These are phyloP conservation scores for Luvunga scandens DNA, from an alignment of 345 rosid genomes.

Conservation along the genomic window DNA sequence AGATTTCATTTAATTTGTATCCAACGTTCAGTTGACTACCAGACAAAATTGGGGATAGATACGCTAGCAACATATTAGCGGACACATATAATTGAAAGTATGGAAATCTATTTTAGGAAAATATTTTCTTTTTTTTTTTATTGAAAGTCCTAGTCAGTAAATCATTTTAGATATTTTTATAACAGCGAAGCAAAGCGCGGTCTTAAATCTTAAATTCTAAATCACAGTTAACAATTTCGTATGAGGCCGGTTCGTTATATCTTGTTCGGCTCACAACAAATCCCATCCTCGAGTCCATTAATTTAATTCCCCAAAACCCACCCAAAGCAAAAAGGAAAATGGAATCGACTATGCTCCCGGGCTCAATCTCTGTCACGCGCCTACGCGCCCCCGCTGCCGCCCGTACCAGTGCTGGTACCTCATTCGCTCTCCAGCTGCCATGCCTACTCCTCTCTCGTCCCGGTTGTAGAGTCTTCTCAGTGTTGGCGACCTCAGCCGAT, in stretches of 20 bases:
- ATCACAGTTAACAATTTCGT: no score
- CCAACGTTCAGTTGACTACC: no score
- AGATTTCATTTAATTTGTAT: no score
- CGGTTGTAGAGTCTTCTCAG: slow-evolving; percentile 1
- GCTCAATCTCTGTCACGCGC: slow-evolving; percentile 30
- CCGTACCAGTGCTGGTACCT: not conserved
- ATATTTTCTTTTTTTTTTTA: no score
- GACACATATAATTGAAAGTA: no score
- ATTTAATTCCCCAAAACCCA: not conserved
- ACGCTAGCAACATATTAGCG: no score
- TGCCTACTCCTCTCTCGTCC: slow-evolving; percentile 33
- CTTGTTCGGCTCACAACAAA: not conserved
- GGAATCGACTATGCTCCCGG: slow-evolving; percentile 40
- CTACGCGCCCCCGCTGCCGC: slow-evolving; percentile 32
- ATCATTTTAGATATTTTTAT: not conserved
- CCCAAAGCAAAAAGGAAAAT: slow-evolving; percentile 8
- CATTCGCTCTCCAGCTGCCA: slow-evolving; percentile 26
- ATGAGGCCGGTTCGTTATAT: not conserved
- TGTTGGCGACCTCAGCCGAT: slow-evolving; percentile 16
- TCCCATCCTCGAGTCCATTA: not conserved
- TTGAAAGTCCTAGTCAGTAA: not conserved
- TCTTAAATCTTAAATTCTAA: no score
- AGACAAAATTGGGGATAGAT: no score
- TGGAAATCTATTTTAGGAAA: no score
- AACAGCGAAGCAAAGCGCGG: not conserved